Percentiles rank a stretch among this genome's conserved stretches.
phyloP scores from a whole-genome alignment of 2,329 filamentous ascomycete genomes.

The Pseudogymnoascus sp. region DNA sequence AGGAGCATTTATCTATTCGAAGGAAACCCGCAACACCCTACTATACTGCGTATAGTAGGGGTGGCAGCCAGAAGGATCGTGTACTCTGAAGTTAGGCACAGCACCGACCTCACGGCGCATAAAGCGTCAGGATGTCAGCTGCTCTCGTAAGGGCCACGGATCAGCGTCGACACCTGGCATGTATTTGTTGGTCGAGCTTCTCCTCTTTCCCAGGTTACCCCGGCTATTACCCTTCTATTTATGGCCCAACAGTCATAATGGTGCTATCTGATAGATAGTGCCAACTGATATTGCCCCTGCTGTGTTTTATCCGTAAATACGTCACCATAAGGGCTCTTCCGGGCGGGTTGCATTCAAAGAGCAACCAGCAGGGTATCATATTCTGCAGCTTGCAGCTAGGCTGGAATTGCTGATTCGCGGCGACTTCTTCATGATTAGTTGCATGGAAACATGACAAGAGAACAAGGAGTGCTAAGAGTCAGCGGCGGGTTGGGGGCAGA shows the following conservation, averaged over 20 bases:
- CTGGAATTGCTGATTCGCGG: neutral
- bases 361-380: neutral
- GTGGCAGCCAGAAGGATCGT: neutral
- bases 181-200: neutral
- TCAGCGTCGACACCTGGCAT: neutral
- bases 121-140: neutral
- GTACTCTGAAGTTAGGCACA: neutral
- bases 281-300: neutral
- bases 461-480: neutral
- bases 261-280: neutral
- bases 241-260: neutral
- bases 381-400: neutral
- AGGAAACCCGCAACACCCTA: neutral
- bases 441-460: neutral
- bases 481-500: neutral
- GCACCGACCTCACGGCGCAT: neutral
- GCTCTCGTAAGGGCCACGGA: neutral
- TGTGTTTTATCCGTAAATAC: neutral
- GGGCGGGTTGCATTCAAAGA: slow-evolving; percentile 1
- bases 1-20: neutral
- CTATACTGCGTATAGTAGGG: neutral
- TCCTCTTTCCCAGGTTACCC: neutral
- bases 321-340: slow-evolving; percentile 4
- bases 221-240: neutral
- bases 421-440: neutral